phyloP scores from a whole-genome alignment of 1,139 yeast genomes.

The Diutina sp. region DNA sequence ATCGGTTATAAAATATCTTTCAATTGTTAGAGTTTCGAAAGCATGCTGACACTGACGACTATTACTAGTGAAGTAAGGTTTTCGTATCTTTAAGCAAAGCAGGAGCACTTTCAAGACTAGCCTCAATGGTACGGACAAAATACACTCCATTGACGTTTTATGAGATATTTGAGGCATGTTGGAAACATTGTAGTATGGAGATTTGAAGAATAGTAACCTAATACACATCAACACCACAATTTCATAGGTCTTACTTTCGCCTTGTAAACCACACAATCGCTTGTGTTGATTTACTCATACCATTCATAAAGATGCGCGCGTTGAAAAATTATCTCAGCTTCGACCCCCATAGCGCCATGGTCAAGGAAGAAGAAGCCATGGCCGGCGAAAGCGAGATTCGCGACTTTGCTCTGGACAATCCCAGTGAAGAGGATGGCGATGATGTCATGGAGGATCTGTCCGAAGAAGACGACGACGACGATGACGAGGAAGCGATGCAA shows the following conservation, averaged over 20 bases:
- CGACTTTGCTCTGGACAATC: slow-evolving; percentile 8
- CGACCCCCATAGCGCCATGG: not conserved
- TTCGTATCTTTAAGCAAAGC: too few species aligned
- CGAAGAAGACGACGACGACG: slow-evolving; percentile 65
- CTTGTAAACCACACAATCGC: not conserved
- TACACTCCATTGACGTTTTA: too few species aligned
- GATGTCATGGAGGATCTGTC: slow-evolving; percentile 57
- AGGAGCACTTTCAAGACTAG: too few species aligned
- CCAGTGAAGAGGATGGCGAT: slow-evolving; percentile 25
- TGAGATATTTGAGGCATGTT: too few species aligned
- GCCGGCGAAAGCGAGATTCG: not conserved
- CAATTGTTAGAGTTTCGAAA: too few species aligned
- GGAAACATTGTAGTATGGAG: too few species aligned
- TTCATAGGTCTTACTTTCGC: not conserved
- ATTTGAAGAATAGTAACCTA: too few species aligned
- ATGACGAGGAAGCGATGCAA: slow-evolving; percentile 62
- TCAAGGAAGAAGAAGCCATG: slow-evolving; percentile 1
- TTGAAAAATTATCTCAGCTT: not conserved
- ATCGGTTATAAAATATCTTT: too few species aligned
- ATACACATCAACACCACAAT: not conserved
- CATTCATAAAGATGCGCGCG: not conserved
- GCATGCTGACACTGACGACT: too few species aligned
- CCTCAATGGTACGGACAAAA: too few species aligned
- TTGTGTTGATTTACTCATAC: not conserved
- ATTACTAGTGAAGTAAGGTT: too few species aligned